A percentile compares a stretch with the other conserved stretches of the same genome.
Conservation (phyloP, 2,329 filamentous ascomycete species). For the Colletotrichum tropicicola region DNA sequence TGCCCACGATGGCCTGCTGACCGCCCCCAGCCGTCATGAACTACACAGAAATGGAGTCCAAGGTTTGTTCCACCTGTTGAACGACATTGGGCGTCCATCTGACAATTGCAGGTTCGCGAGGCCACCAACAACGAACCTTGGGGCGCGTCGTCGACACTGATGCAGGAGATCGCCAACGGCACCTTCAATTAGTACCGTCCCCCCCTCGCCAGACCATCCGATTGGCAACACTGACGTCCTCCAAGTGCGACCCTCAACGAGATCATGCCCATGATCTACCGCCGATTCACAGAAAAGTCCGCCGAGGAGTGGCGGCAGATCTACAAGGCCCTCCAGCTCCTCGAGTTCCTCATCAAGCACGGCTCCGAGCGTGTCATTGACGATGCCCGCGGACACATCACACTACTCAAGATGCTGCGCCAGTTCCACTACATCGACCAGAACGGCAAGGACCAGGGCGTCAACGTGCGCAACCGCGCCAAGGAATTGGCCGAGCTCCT, state of each 20-base stretch:
- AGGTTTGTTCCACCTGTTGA: slow-evolving; percentile 62
- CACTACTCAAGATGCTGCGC: slow-evolving; percentile 95
- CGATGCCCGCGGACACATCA: slow-evolving; percentile 93
- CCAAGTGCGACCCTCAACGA: slow-evolving; percentile 92
- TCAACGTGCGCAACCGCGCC: slow-evolving; percentile 96
- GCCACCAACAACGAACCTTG: slow-evolving; percentile 99
- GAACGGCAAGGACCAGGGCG: slow-evolving; percentile 97
- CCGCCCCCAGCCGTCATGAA: slow-evolving; percentile 87
- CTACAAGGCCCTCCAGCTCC: slow-evolving; percentile 96
- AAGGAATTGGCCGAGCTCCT: slow-evolving; percentile 96
- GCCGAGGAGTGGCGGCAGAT: slow-evolving; percentile 99
- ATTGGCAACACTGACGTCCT: slow-evolving; percentile 10
- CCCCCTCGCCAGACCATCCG: background rate
- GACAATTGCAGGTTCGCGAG: slow-evolving; percentile 78
- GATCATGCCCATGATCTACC: slow-evolving; percentile 99
- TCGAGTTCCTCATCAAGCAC: slow-evolving; percentile 98
- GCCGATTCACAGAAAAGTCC: slow-evolving; percentile 97
- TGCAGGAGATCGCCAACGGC: slow-evolving; percentile 98
- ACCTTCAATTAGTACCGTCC: slow-evolving; percentile 92
- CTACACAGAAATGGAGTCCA: slow-evolving; percentile 91
- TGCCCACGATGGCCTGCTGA: slow-evolving; percentile 37
- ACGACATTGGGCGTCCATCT: no score
- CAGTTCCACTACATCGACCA: slow-evolving; percentile 97
- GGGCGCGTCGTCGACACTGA: slow-evolving; percentile 83
- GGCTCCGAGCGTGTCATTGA: slow-evolving; percentile 97